Conservation (phyloP, 495 filamentous ascomycete genomes). For the Pseudevernia furfuracea region DNA sequence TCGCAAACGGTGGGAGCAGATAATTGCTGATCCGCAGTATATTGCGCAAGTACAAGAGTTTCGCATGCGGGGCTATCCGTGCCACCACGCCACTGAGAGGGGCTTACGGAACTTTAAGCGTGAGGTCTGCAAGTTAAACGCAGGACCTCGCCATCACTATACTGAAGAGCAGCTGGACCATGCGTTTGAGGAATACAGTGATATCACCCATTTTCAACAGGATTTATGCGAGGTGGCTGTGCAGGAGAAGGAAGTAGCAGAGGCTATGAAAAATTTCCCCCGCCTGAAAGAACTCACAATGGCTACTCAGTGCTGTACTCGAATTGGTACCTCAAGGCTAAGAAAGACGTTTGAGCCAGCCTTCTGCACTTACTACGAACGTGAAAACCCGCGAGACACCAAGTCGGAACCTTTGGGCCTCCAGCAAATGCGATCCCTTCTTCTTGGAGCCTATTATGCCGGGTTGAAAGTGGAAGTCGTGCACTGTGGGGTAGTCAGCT, state of each 20-base stretch:
- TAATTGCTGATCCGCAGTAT: neutral
- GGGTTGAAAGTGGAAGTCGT: neutral
- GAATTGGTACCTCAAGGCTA: neutral
- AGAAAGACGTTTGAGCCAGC: neutral
- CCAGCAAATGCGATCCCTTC: neutral
- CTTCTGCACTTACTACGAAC: neutral
- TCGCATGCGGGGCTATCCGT: neutral
- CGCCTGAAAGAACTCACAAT: neutral
- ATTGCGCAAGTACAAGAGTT: neutral
- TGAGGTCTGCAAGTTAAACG: neutral
- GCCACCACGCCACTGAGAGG: neutral
- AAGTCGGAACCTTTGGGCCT: neutral
- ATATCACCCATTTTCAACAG: neutral
- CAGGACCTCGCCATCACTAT: neutral
- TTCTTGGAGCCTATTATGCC: neutral
- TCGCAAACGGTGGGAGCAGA: neutral
- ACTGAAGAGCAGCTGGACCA: neutral
- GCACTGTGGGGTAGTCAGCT: neutral
- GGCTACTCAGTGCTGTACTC: neutral
- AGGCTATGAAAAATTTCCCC: constrained; percentile 1
- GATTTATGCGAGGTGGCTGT: neutral
- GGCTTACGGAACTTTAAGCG: neutral
- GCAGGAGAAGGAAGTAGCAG: neutral
- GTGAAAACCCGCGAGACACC: neutral
- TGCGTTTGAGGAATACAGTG: neutral